Evolutionary conservation across 2,329 filamentous ascomycete species (phyloP).

Genomic region (Reticulascus tulasneorum): DNA sequence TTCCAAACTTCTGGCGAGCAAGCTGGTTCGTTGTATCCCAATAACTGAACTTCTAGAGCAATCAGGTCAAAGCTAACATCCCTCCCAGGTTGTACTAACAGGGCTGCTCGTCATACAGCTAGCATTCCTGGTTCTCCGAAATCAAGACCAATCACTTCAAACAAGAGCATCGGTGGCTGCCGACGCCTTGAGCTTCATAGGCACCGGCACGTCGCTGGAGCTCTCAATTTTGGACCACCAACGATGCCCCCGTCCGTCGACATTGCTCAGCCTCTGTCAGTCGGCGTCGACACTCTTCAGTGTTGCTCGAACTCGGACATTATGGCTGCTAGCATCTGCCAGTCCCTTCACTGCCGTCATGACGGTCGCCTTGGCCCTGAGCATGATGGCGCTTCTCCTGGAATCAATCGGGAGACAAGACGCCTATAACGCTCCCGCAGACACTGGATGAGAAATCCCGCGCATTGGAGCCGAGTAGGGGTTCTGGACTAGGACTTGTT

Average conservation of each 20-base stretch:
- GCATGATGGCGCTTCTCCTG: not conserved
- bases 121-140: conserved; percentile 14
- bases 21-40: conserved; percentile 11
- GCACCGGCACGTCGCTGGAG: conserved; percentile 7
- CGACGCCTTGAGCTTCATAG: conserved; percentile 14
- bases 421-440: not conserved
- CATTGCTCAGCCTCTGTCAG: conserved; percentile 19
- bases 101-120: conserved; percentile 14
- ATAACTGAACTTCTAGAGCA: too few species aligned
- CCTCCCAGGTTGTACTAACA: conserved; percentile 5
- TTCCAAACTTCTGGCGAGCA: conserved; percentile 6
- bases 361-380: not conserved
- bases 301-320: conserved; percentile 15
- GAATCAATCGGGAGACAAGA: conserved; percentile 2
- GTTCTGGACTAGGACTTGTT: conserved; percentile 10
- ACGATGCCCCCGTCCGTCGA: conserved; percentile 19
- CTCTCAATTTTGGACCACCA: conserved; percentile 18
- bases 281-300: conserved; percentile 14
- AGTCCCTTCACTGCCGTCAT: too few species aligned
- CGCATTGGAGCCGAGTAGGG: conserved; percentile 3
- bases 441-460: not conserved
- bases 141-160: not conserved
- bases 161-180: conserved; percentile 16
- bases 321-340: too few species aligned
- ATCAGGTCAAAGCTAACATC: not conserved